Base-by-base conservation (phyloP, 169 alveolate species). In the Plasmodium gaboni region DNA sequence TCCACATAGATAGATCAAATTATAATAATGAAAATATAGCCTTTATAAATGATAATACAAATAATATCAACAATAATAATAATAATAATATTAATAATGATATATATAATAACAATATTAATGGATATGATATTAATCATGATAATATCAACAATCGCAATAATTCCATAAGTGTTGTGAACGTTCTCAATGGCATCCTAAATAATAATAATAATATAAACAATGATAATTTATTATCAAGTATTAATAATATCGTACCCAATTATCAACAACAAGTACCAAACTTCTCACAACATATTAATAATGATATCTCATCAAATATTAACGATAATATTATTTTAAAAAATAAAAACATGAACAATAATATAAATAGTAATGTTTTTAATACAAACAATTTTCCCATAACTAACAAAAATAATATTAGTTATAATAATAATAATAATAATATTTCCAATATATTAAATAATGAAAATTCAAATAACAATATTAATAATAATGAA, bases 281-380 rank as follows among this genome's bases (percentile, higher is more conserved):
- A 76, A 22, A 17, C 59, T 2, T 24, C 48, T 17, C 28, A 12
- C 15, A 53, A 55, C 46, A 38, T 26, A 32, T 64, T 46, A 53
- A 65, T 38, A 53, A 78, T 8, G 24, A 44, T 2, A 65, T 50
- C 22, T 26, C 74, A 57, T 19, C 38, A 17, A 57, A 12, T 65
- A 78, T 22, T 50, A 78, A 46, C 32, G 76, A 78, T 6, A 13
- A 64, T 28, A 8, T 38, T 38, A 38, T 22, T 13, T 26, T 64
- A 2, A 78, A 78, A 65, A 78, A 78, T 59, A 78, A 78, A 63
- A 78, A 78, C 28, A 15, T 69, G 70, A 63, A 53, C 44, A 63
- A 55, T 19, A 83, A 63, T 50, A 9, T 68, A 68, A 80, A 53
- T 57, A 19, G 59, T 13, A 70, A 57, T 32, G 64, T 22, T 42